phyloP scores from a whole-genome alignment of 441 rosid genomes.

The Syzygium malaccense region DNA sequence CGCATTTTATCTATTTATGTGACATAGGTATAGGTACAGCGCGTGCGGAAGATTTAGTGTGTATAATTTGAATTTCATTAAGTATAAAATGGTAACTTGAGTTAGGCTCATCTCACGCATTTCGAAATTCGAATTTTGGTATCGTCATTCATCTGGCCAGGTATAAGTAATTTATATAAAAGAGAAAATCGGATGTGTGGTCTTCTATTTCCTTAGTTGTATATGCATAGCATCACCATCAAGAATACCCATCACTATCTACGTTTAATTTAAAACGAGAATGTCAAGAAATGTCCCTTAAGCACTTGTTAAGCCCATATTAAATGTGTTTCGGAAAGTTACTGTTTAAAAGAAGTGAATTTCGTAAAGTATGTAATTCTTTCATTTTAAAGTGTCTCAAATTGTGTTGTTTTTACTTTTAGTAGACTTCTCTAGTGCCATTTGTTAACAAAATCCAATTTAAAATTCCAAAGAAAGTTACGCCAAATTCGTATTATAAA shows the following conservation, averaged over 20 bases:
- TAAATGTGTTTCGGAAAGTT: too few relatives aligned
- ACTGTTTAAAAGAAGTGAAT: too few relatives aligned
- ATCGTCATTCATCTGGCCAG: rapidly evolving
- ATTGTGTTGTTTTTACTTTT: not conserved
- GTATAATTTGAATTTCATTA: not conserved
- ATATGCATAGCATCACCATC: not conserved
- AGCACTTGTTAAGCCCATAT: not conserved
- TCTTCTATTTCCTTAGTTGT: not conserved
- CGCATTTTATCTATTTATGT: too few relatives aligned
- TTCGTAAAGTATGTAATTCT: not conserved
- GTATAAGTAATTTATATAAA: too few relatives aligned
- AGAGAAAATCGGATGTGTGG: too few relatives aligned
- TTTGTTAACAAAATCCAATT: not conserved
- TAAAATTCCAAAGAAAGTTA: not conserved
- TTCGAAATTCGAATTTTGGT: not conserved
- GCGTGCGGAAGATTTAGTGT: not conserved
- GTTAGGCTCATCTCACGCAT: not conserved
- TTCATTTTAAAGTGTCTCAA: not conserved
- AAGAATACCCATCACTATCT: not conserved
- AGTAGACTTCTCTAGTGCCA: not conserved
- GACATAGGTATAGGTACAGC: not conserved
- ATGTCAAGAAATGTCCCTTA: not conserved
- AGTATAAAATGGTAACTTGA: not conserved
- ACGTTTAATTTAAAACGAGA: not conserved
- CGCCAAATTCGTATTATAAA: not conserved